Evolutionary conservation across 176 grass and related monocot genomes (phyloP), one percentile per base, ranked within the genome.

Genomic region (Lolium perenne): DNA sequence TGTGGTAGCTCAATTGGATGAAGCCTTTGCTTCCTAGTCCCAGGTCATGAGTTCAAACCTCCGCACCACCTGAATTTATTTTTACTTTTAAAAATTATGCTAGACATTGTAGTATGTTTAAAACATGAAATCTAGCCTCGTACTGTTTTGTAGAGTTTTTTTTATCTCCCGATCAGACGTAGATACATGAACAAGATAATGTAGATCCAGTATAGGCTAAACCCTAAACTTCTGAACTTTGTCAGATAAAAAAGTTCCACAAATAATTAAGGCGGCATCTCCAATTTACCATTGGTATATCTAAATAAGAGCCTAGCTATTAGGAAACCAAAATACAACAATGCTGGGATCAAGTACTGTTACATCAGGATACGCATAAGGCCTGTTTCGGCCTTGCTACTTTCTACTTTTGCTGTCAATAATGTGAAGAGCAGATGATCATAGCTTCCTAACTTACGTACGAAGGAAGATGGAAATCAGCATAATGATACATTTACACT

Each of bases 351-450:
- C 77, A 51, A 35, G 60, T 40, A 26, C 10, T 25, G 16, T 25
- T n/a, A 81, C 71, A 26, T 49, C 58, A 68, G 77, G 71, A 81
- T 47, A 22, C 21, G 18, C 29, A 0, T 14, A 45, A 8, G 16
- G n/a, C 26, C 47, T 32, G 2, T 60, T 83, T 72, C 8, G 23
- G 21, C 16, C 35, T n/a, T 22, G 41, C 82, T 71, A 66, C 35
- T n/a, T 79, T 74, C 84, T 80, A 83, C 67, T n/a, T n/a, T 67
- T 83, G 48, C 66, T 74, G 26, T 32, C 23, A 60, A 8, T 16
- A 13, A 77, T 64, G 84, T 29, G 43, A 66, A 45, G 48, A 48
- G 48, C 72, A 82, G 49, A 25, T 45, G 57, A 79, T 55, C 43
- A 12, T 45, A 75, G 38, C 49, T 61, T 51, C 55, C 53, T 78